Evolutionary conservation across 768 basidiomycete species (phyloP).

Genomic region (Boletus reticulatus): DNA sequence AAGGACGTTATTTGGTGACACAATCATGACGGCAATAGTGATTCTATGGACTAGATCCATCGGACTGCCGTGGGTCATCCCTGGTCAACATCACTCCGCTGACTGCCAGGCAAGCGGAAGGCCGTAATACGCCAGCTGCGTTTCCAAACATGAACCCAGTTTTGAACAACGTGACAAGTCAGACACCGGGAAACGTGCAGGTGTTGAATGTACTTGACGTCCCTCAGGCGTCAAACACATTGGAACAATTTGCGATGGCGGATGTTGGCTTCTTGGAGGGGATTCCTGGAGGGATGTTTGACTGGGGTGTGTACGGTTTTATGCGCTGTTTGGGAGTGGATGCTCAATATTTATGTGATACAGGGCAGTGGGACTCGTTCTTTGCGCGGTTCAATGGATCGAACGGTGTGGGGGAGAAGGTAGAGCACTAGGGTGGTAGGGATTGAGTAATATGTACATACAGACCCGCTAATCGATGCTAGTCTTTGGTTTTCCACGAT

Average conservation of each 20-base stretch:
- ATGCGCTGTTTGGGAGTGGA: background rate
- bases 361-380: constrained; percentile 83
- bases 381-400: constrained; percentile 56
- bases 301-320: constrained; percentile 64
- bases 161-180: constrained; percentile 49
- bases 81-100: constrained; percentile 60
- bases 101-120: constrained; percentile 26
- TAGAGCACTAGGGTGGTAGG: too few relatives aligned
- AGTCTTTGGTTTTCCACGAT: background rate
- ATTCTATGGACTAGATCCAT: constrained; percentile 12
- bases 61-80: constrained; percentile 30
- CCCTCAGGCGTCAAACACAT: constrained; percentile 48
- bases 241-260: constrained; percentile 64
- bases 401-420: constrained; percentile 1
- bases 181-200: constrained; percentile 55
- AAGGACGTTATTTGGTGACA: constrained; percentile 30
- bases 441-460: constrained; percentile 17
- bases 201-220: constrained; percentile 75
- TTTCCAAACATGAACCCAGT: constrained; percentile 72
- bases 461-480: constrained; percentile 9
- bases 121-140: constrained; percentile 4
- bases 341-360: background rate
- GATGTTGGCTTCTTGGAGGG: constrained; percentile 74
- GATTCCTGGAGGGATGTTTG: constrained; percentile 82
- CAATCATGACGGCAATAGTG: constrained; percentile 1